Conservation (phyloP, 805 yeast species). For the Trichomonascus vanleenenianus region DNA sequence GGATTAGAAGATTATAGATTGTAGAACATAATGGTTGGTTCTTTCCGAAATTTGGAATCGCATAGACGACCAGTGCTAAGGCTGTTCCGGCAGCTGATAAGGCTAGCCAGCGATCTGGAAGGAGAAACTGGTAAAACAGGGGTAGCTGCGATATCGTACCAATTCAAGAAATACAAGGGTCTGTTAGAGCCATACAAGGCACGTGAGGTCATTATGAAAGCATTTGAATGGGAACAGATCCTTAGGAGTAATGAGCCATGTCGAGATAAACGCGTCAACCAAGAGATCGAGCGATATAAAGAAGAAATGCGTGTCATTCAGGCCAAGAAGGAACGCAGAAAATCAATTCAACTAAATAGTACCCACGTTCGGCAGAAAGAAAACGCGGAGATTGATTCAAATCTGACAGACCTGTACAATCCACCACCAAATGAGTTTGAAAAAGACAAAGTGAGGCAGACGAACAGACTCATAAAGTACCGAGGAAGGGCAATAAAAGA, state of each 20-base stretch:
- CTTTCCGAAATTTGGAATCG: neutral
- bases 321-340: no score
- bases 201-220: neutral
- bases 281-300: neutral
- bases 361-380: no score
- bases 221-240: constrained; percentile 3
- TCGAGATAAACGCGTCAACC: neutral
- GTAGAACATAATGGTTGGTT: neutral
- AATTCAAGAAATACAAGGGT: constrained; percentile 1
- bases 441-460: neutral
- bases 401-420: neutral
- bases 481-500: neutral
- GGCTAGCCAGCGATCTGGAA: neutral
- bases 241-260: neutral
- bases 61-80: constrained; percentile 5
- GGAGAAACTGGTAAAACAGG: neutral
- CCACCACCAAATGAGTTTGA: no score
- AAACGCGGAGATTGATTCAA: neutral
- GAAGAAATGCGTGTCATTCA: no score
- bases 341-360: no score
- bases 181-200: constrained; percentile 1
- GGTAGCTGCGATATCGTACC: neutral
- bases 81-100: constrained; percentile 1
- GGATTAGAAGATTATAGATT: no score
- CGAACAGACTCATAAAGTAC: neutral